phyloP scores from a whole-genome alignment of 306 rosid genomes.

The Ammopiptanthus mongolicus region DNA sequence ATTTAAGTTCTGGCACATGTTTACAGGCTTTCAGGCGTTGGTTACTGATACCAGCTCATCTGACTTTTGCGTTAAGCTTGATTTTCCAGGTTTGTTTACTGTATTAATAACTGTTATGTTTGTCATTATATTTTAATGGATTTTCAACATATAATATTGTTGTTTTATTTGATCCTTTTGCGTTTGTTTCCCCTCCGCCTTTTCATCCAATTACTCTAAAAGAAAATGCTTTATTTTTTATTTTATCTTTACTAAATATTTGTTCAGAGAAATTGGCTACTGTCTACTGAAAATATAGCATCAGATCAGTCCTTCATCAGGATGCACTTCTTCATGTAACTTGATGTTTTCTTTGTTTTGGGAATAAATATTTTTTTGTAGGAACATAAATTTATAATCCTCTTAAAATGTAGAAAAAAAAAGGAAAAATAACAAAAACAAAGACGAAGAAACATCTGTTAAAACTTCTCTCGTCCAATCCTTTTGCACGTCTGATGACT shows the following conservation, averaged over 20 bases:
- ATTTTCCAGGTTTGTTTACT: slow-evolving; percentile 56
- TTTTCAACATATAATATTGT: not conserved
- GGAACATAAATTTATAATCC: too few species aligned
- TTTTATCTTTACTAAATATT: not conserved
- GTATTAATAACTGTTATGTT: not conserved
- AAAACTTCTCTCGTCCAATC: not conserved
- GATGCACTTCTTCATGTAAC: not conserved
- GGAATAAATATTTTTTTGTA: too few species aligned
- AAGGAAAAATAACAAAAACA: not conserved
- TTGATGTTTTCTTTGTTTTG: not conserved
- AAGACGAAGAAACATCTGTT: not conserved
- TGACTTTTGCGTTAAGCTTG: slow-evolving; percentile 47
- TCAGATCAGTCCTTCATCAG: not conserved
- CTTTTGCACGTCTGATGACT: not conserved
- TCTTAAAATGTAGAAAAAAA: too few species aligned
- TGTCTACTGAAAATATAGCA: not conserved
- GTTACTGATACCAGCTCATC: slow-evolving; percentile 55
- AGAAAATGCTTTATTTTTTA: not conserved
- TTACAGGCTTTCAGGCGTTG: slow-evolving; percentile 63
- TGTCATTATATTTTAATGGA: not conserved
- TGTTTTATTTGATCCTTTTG: not conserved
- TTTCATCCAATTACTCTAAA: not conserved
- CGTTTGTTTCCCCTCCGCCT: not conserved
- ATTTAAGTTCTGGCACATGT: slow-evolving; percentile 1
- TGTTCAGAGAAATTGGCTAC: not conserved